Evolutionary conservation across 768 basidiomycete genomes (phyloP), one percentile per base, ranked within the genome.

Genomic region (Krasilnikovozyma curviuscula): DNA sequence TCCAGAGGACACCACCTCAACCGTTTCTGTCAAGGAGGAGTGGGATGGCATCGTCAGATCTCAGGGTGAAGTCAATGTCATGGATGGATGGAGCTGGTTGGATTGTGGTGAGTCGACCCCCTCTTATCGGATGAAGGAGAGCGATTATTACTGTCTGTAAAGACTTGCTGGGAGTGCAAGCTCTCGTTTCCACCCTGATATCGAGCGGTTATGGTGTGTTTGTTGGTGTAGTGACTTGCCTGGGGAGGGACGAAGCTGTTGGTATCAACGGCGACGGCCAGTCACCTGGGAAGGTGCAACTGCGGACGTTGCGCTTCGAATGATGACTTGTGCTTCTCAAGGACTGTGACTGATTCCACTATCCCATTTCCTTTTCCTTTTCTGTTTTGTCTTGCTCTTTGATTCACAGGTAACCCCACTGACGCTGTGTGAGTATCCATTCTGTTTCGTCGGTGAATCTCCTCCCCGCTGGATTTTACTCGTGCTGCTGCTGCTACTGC

Each of bases 71-170:
- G n/a, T n/a, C n/a, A n/a, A n/a, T n/a, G n/a, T n/a, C n/a, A n/a
- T n/a, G n/a, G n/a, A n/a, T n/a, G 5, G 69, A 40, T 88, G 84
- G 84, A 63, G 63, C 12, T 93, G 75, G 60, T 42, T 32, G 0
- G 67, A 79, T 64, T 93, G 88, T 63, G 83, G 88, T 88, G 54
- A 31, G 78, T 67, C n/a, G 34, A 19, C 23, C 18, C 18, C 33
- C 23, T 43, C 52, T 12, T 32, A 27, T 39, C 30, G 28, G 33
- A 34, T n/a, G n/a, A n/a, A n/a, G n/a, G n/a, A n/a, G n/a, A n/a
- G n/a, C n/a, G n/a, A n/a, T n/a, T n/a, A n/a, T n/a, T n/a, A n/a
- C n/a, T n/a, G n/a, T 24, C 48, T 21, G 30, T 34, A 41, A 44
- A 18, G 21, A 28, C 28, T 12, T 16, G 6, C 46, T 59, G 21